Evolutionary conservation across 1,284 basidiomycete species (phyloP), one percentile per base, ranked within the genome.

Genomic region (Puccinia brachypodii): DNA sequence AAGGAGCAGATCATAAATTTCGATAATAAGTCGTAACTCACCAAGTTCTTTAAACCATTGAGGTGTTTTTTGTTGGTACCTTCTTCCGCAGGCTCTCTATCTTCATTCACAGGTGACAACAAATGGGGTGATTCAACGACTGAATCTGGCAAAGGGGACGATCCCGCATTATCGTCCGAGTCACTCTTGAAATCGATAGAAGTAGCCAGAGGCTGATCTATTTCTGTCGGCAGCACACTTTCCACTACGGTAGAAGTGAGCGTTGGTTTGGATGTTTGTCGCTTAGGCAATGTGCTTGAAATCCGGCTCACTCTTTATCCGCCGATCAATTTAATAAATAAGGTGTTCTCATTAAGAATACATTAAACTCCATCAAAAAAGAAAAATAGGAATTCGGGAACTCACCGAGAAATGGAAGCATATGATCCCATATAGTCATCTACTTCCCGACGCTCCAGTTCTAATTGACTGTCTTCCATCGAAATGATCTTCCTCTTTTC

Each of bases 401-500:
- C 72, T 68, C 36, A 81, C 79, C 79, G 53, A 53, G 72, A 75
- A 40, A 81, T 47, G 16, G 42, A 75, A 75, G 58, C 31, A 47
- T 62, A 73, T 7, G 28, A 19, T 0, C 69, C 62, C 31, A 75
- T 50, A 44, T 81, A 81, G 69, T 81, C 72, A 40, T 66, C 44
- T 22, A 53, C 44, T 56, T 81, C 79, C 62, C 72, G 62, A 73
- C 79, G 56, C 31, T 69, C 56, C 16, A 81, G 71, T 25, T 74
- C 60, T 50, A 31, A 44, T 56, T 75, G 72, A 74, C 79, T 74
- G 22, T 82, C 72, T 50, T 71, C 58, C 7, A 83, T 58, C 44
- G 72, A 44, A 16, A 82, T 76, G 13, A 82, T 66, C 42, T 83
- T 77, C 53, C 62, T 76, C 33, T 56, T n/a, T n/a, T 78, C 73